These are phyloP conservation scores for Mortierella sp. DNA, from an alignment of 371 early-diverging fungal genomes.

Conservation along the genomic window DNA sequence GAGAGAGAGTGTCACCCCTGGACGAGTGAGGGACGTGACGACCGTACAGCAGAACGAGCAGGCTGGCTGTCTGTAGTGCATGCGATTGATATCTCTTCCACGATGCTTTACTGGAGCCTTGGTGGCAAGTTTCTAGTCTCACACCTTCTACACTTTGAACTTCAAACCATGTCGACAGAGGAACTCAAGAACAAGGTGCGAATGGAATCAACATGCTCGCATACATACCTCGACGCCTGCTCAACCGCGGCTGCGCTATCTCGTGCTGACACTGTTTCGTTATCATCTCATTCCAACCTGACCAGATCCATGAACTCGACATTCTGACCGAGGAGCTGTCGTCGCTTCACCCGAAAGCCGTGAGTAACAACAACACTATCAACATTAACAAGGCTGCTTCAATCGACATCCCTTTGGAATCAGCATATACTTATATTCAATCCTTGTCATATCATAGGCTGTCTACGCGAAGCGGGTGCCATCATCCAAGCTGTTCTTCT, in stretches of 20 bases:
- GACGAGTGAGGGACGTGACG: background rate
- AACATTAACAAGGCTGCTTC: background rate
- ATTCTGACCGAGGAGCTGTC: constrained; percentile 41
- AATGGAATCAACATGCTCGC: background rate
- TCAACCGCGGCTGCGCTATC: background rate
- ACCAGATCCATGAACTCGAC: constrained; percentile 40
- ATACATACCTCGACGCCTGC: background rate
- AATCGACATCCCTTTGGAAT: background rate
- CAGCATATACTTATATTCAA: background rate
- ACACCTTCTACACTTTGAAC: background rate
- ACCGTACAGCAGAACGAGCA: background rate
- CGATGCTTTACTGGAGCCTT: background rate
- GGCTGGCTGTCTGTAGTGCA: background rate
- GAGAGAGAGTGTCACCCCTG: background rate
- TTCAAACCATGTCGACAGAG: constrained; percentile 17
- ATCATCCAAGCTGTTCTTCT: constrained; percentile 36
- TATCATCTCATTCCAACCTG: background rate
- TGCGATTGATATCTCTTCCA: background rate
- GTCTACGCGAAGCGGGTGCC: constrained; percentile 39
- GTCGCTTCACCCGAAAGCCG: constrained; percentile 28
- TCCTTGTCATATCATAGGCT: constrained; percentile 1
- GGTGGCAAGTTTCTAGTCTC: background rate
- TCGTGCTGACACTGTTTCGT: background rate
- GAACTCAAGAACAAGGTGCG: constrained; percentile 22
- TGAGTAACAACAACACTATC: background rate